Conservation (phyloP, 805 yeast species). For the Saccharomyces jurei region DNA sequence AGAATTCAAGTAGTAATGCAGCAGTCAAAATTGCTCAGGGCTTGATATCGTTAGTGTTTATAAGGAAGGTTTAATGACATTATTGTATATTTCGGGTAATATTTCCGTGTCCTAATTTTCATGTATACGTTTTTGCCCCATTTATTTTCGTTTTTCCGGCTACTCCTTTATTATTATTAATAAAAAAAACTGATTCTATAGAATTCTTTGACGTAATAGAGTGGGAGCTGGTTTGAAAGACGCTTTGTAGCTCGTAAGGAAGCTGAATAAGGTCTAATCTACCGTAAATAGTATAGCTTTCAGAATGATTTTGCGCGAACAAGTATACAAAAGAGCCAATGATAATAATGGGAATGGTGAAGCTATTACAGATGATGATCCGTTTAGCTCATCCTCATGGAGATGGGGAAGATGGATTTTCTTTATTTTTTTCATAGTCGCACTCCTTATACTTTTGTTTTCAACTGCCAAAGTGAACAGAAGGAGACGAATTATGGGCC, state of each 20-base stretch:
- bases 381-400: slow-evolving; percentile 11
- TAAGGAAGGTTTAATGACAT: not conserved
- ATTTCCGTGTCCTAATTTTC: not conserved
- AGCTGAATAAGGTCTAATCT: not conserved
- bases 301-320: not conserved
- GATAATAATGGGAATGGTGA: not conserved
- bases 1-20: not conserved
- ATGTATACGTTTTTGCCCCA: not conserved
- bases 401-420: slow-evolving; percentile 31
- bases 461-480: slow-evolving; percentile 7
- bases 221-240: slow-evolving; percentile 31
- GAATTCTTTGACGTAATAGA: slow-evolving; percentile 1
- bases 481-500: slow-evolving; percentile 20
- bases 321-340: not conserved
- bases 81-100: not conserved
- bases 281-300: not conserved
- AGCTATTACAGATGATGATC: not conserved
- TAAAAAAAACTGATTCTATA: not conserved
- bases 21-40: not conserved
- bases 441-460: slow-evolving; percentile 4
- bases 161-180: not conserved
- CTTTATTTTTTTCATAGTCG: slow-evolving; percentile 13
- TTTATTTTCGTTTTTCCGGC: not conserved
- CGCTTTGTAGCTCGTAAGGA: slow-evolving; percentile 17
- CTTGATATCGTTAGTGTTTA: no score